Percentiles rank a stretch among this genome's conserved stretches.
Evolutionary conservation across 768 basidiomycete genomes (phyloP).

Genomic region (Udeniomyces megalosporus): DNA sequence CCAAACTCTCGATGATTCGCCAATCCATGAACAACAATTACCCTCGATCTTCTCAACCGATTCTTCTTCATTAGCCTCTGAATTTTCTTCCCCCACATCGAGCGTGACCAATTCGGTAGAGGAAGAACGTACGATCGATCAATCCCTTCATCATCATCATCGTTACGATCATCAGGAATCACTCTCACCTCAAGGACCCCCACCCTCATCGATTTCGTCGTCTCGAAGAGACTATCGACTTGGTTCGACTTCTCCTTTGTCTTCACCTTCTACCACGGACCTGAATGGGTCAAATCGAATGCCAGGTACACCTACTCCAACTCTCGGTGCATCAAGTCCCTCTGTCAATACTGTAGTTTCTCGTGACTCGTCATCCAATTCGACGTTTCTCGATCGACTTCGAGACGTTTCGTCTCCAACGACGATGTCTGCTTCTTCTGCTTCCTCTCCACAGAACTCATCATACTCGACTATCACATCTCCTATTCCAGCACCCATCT

Average conservation of each 20-base stretch:
- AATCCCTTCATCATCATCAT: constrained; percentile 40
- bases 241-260: not conserved
- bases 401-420: not conserved
- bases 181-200: not conserved
- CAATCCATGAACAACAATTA: not conserved
- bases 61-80: no score
- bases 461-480: not conserved
- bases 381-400: not conserved
- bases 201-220: not conserved
- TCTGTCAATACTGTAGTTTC: not conserved
- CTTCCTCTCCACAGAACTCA: not conserved
- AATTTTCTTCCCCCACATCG: no score
- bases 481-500: not conserved
- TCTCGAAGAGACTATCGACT: not conserved
- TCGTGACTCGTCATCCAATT: no score
- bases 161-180: not conserved
- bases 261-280: not conserved
- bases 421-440: not conserved
- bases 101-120: no score
- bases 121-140: constrained; percentile 33
- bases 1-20: not conserved
- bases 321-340: not conserved
- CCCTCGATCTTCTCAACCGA: no score
- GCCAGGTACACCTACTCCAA: not conserved
- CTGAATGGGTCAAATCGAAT: not conserved